Evolutionary conservation across 805 yeast species (phyloP), one percentile per base, ranked within the genome.

Genomic region (Ogataea thermomethanolica): DNA sequence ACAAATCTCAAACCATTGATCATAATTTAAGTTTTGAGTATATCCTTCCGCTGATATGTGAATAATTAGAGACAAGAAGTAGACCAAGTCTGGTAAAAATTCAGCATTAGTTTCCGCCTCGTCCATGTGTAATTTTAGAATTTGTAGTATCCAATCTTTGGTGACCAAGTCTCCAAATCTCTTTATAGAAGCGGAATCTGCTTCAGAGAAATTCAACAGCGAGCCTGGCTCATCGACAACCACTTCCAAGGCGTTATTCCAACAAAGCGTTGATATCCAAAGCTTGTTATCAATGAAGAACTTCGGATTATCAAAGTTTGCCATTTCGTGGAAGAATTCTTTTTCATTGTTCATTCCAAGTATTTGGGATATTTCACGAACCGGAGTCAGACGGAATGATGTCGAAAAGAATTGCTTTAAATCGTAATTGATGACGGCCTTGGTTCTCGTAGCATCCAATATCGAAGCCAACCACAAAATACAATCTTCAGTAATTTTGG

Each of bases 31-130:
- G 3, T 62, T 49, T 3, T 73, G 61, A 8, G 68, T 64, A 11
- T 64, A 62, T 1, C 69, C 76, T 36, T 69, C 66, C 5, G 76
- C 63, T 12, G 73, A 62, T 25, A 87, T 59, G 11, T 68, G 63
- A 7, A 79, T 64, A 3, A 86, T 48, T 1, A 74, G 59, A 0
- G 73, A 61, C 21, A 81, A 69, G 29, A 84, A 67, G 25, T 74
- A 70, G 2, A 85, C 88, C 46, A 82, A 77, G 1, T 74, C 69
- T 3, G 80, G 79, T 44, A 82, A 81, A 52, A 84, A 85, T 1
- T 76, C 75, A 14, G 84, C 78, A 25, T 73, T 77, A 0, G 78
- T 67, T 49, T 88, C 91, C 56, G 86, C 78, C 54, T 87, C 82
- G 46, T 81, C 73, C 24, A 79, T 65, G 62, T 83, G 69, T 37